Conservation (phyloP, 441 rosid species). For the Capsella rubella region DNA sequence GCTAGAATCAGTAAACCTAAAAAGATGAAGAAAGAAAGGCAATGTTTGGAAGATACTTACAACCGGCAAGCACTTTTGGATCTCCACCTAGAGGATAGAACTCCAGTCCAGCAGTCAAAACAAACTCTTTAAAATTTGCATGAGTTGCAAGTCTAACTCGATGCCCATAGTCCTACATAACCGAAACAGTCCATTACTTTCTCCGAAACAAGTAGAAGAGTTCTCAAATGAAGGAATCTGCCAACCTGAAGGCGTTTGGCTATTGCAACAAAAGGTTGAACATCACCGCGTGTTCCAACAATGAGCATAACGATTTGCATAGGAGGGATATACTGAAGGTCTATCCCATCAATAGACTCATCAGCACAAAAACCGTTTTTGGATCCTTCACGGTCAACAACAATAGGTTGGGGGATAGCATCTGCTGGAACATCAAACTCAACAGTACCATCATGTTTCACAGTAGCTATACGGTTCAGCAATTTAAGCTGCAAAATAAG, state of each 20-base stretch:
- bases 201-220: neutral
- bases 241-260: conserved; percentile 94
- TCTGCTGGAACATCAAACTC: conserved; percentile 86
- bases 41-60: conserved; percentile 68
- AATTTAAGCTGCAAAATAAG: conserved; percentile 73
- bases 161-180: conserved; percentile 96
- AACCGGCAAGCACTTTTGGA: conserved; percentile 96
- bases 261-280: conserved; percentile 96
- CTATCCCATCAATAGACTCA: conserved; percentile 76
- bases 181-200: conserved; percentile 14
- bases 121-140: conserved; percentile 97
- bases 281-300: conserved; percentile 99
- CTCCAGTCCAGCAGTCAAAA: conserved; percentile 97
- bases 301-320: conserved; percentile 94
- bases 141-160: conserved; percentile 98
- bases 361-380: conserved; percentile 54
- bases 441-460: conserved; percentile 95
- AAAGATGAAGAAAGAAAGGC: conserved; percentile 33
- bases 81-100: conserved; percentile 97
- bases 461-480: conserved; percentile 92
- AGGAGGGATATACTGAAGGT: conserved; percentile 75
- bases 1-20: conserved; percentile 6
- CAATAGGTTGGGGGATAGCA: conserved; percentile 61
- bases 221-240: conserved; percentile 17
- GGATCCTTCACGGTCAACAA: conserved; percentile 45